Evolutionary conservation across 495 filamentous ascomycete species (phyloP).

Genomic region (Penicilliopsis zonata): DNA sequence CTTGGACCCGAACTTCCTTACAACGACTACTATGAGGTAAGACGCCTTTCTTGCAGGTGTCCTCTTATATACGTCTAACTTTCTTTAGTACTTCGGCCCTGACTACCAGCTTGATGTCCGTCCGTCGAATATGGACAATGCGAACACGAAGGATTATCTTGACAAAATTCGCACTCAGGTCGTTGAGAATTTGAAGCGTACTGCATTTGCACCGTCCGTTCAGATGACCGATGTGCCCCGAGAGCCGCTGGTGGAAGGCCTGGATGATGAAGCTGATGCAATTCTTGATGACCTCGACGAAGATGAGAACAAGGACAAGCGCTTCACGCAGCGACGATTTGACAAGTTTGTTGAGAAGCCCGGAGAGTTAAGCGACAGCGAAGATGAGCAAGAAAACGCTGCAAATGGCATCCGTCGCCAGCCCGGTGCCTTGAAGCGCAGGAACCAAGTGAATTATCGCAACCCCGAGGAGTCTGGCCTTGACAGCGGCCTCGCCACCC

Average conservation of each 20-base stretch:
- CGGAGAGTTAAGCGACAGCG: constrained; percentile 71
- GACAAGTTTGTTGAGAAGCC: constrained; percentile 64
- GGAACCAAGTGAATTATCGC: constrained; percentile 61
- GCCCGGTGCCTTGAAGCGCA: constrained; percentile 43
- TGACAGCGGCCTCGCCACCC: constrained; percentile 49
- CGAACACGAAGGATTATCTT: constrained; percentile 87
- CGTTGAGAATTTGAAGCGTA: constrained; percentile 85
- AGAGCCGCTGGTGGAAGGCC: constrained; percentile 48
- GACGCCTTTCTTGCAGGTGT: too few species aligned
- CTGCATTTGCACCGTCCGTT: constrained; percentile 78
- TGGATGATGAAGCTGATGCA: constrained; percentile 79
- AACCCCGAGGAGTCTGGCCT: constrained; percentile 58
- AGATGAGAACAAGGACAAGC: constrained; percentile 76
- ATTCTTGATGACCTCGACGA: constrained; percentile 80
- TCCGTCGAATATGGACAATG: constrained; percentile 97
- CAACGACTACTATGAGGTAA: constrained; percentile 96
- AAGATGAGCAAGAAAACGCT: constrained; percentile 75
- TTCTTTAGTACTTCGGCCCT: constrained; percentile 77
- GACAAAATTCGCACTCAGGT: constrained; percentile 90
- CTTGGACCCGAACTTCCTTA: constrained; percentile 79
- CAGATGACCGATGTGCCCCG: constrained; percentile 94
- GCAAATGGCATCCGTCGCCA: constrained; percentile 59
- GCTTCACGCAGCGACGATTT: constrained; percentile 72
- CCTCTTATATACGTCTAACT: not conserved
- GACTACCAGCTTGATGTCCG: constrained; percentile 94